Base-by-base conservation (phyloP, 805 yeast species). In the Saitoella complicata region DNA sequence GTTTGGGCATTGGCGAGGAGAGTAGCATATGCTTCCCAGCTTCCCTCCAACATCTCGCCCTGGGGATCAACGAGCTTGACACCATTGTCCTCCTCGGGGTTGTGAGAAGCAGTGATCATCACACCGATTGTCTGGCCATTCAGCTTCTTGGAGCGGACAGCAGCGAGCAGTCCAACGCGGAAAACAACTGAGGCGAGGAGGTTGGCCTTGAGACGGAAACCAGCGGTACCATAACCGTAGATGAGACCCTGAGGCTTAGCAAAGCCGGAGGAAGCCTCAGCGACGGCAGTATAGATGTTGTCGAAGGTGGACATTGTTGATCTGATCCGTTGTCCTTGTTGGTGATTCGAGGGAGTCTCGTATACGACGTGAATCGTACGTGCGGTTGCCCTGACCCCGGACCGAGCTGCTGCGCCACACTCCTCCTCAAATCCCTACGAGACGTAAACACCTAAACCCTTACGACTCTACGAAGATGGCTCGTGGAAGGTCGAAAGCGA, bases 191-290 rank as follows among this genome's bases (percentile, higher is more conserved):
- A 32, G 9, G 32, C 41, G 7, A 41, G 41, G 11, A 31, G 13
- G 36, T 12, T 13, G 13, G 45, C 47, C 41, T 73, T 66, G 65
- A 78, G 78, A 47, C 98, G 73, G 65, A 91, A 91, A 6, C 98
- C 98, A 1, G 98, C 98, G 1, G 98, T 91, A n/a, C 98, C 98
- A 56, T 91, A 91, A 11, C 73, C 63, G 56, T 75, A 79, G 34
- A 47, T 53, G 34, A 62, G 51, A 29, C 53, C 59, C n/a, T 59
- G 57, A 1, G 78, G 75, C 45, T 72, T 74, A 31, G 69, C 69
- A 49, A 71, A 69, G 36, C 53, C 32, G 5, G 51, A 10, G 8
- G 51, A 45, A 42, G 41, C 43, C 34, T 44, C 37, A 44, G 41
- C 43, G 40, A 48, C 21, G 4, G 21, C 21, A 21, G 21, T 4